These are phyloP conservation scores for Calophaca sinica DNA, from an alignment of 306 rosid species.

Conservation along the genomic window DNA sequence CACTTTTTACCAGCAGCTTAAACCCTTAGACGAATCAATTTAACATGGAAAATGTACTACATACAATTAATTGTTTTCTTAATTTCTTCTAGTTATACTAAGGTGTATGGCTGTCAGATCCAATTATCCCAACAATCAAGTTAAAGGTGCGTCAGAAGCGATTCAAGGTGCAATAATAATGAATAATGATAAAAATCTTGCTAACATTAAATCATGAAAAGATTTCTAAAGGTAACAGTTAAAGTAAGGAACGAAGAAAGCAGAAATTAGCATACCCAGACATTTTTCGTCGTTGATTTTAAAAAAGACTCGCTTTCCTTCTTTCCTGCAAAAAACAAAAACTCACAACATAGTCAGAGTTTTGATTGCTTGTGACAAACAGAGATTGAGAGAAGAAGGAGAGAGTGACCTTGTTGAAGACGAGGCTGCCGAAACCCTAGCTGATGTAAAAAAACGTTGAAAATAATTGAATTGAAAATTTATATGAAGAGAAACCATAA, in stretches of 20 bases:
- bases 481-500: too few species aligned
- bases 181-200: neutral
- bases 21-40: neutral
- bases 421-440: too few species aligned
- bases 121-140: neutral
- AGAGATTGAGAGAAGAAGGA: too few species aligned
- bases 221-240: neutral
- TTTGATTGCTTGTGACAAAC: too few species aligned
- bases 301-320: neutral
- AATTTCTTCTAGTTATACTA: neutral
- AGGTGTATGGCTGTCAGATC: neutral
- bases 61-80: neutral
- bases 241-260: neutral
- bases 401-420: too few species aligned
- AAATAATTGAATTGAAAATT: too few species aligned
- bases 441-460: too few species aligned
- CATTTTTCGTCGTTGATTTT: neutral
- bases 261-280: conserved; percentile 13
- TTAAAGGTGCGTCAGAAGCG: neutral
- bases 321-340: neutral
- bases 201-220: neutral
- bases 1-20: neutral
- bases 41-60: neutral
- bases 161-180: too few species aligned
- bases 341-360: too few species aligned